A percentile compares a stretch with the other conserved stretches of the same genome.
Evolutionary conservation across 1,139 yeast species (phyloP).

Genomic region (Zygosaccharomyces sapae): DNA sequence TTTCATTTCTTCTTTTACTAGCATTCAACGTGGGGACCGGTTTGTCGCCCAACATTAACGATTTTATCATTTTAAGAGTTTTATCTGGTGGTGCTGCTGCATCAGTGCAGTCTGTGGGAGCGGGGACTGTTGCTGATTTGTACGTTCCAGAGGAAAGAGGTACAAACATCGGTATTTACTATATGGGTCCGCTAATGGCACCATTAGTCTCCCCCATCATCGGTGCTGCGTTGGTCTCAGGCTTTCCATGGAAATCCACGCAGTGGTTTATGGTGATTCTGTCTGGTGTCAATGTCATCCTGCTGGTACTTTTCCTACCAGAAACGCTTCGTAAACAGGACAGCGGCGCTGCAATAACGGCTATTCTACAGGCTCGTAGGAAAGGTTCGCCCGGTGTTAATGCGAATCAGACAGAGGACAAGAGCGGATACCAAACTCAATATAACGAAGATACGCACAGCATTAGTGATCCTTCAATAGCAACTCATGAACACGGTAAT

Average conservation of each 20-base stretch:
- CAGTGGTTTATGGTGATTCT: conserved; percentile 78
- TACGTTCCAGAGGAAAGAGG: conserved; percentile 69
- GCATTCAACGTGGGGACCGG: conserved; percentile 74
- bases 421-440: conserved; percentile 17
- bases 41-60: conserved; percentile 54
- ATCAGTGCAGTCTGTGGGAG: conserved; percentile 85
- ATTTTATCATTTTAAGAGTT: conserved; percentile 64
- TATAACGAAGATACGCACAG: conserved; percentile 13
- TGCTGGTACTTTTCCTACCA: conserved; percentile 58
- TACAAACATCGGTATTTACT: conserved; percentile 72
- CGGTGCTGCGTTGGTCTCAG: conserved; percentile 69
- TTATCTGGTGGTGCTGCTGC: conserved; percentile 80
- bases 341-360: conserved; percentile 46
- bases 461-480: not conserved
- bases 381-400: conserved; percentile 1
- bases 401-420: conserved; percentile 7
- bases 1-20: conserved; percentile 59
- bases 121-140: conserved; percentile 79
- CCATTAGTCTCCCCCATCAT: conserved; percentile 77
- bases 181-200: conserved; percentile 76
- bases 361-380: conserved; percentile 41
- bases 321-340: conserved; percentile 67
- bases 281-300: conserved; percentile 51
- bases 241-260: conserved; percentile 87
- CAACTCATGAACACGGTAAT: conserved; percentile 24